A percentile compares a stretch with the other conserved stretches of the same genome.
Conservation (phyloP, 2,329 filamentous ascomycete genomes). For the Phialophora tarda region DNA sequence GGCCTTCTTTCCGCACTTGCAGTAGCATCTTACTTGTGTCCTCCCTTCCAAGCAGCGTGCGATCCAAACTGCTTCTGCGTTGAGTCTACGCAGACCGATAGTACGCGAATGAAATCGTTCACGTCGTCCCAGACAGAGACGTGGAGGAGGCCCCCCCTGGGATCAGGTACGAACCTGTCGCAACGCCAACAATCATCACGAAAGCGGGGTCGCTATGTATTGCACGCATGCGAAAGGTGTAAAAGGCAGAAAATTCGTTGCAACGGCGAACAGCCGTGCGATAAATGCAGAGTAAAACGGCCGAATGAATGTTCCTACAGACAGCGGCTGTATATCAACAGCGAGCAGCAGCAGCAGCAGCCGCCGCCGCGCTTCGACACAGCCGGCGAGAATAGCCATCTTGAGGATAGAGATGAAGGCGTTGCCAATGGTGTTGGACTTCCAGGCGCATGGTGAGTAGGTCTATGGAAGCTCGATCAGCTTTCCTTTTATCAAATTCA, state of each 20-base stretch:
- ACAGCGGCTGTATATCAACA: neutral
- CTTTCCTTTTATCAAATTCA: too few relatives aligned
- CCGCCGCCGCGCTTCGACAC: neutral
- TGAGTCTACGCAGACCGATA: neutral
- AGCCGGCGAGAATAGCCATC: neutral
- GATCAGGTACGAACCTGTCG: neutral
- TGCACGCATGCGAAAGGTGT: constrained; percentile 3
- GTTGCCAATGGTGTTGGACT: neutral
- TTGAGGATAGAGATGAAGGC: neutral
- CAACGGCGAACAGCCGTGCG: constrained; percentile 8
- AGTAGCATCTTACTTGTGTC: too few relatives aligned
- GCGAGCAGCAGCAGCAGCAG: neutral
- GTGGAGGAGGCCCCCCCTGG: neutral
- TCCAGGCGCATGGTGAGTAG: constrained; percentile 6
- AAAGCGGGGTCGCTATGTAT: constrained; percentile 5
- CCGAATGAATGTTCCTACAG: constrained; percentile 4
- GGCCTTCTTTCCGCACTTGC: too few relatives aligned
- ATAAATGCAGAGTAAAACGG: constrained; percentile 8
- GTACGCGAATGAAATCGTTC: neutral
- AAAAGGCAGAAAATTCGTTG: constrained; percentile 10
- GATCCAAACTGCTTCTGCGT: too few relatives aligned
- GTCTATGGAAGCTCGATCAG: too few relatives aligned
- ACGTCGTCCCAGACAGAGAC: constrained; percentile 4
- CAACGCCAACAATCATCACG: constrained; percentile 1
- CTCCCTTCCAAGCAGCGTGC: neutral